A percentile compares a stretch with the other conserved stretches of the same genome.
phyloP scores from a whole-genome alignment of 257 asterid genomes.

The Solanum sejunctum region DNA sequence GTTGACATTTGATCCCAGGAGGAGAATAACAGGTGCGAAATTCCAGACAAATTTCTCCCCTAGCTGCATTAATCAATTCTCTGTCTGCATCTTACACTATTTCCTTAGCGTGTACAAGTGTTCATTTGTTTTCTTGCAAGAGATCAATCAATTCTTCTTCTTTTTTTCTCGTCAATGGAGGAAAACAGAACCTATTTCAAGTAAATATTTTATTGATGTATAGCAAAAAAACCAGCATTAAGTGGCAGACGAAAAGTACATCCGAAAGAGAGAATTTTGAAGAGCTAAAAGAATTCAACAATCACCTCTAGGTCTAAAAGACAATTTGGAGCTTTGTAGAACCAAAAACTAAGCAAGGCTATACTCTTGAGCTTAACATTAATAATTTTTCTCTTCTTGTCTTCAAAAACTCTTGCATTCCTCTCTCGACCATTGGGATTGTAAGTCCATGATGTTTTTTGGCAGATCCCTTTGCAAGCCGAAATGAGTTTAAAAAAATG shows the following conservation, averaged over 20 bases:
- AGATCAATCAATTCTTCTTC: not conserved
- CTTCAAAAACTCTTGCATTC: not conserved
- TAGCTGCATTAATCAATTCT: not conserved
- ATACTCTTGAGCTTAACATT: not conserved
- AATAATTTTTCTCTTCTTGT: not conserved
- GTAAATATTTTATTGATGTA: not conserved
- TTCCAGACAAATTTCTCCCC: not conserved
- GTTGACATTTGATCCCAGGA: constrained; percentile 94
- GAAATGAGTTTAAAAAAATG: not conserved
- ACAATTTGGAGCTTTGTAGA: not conserved
- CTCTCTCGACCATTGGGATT: not conserved
- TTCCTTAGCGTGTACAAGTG: not conserved
- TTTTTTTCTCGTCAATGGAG: not conserved
- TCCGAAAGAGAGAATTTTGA: not conserved
- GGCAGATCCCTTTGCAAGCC: not conserved
- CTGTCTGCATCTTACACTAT: not conserved
- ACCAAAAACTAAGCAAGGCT: not conserved
- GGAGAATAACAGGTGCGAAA: constrained; percentile 64
- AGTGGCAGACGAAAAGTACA: not conserved
- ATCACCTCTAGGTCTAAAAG: not conserved
- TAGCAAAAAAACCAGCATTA: not conserved
- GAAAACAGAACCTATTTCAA: not conserved
- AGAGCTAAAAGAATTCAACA: not conserved
- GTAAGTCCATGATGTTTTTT: not conserved
- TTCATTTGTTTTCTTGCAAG: not conserved